Percentiles rank a stretch among this genome's conserved stretches.
phyloP scores from a whole-genome alignment of 768 basidiomycete species.

The Hygrophoropsis aurantiaca region DNA sequence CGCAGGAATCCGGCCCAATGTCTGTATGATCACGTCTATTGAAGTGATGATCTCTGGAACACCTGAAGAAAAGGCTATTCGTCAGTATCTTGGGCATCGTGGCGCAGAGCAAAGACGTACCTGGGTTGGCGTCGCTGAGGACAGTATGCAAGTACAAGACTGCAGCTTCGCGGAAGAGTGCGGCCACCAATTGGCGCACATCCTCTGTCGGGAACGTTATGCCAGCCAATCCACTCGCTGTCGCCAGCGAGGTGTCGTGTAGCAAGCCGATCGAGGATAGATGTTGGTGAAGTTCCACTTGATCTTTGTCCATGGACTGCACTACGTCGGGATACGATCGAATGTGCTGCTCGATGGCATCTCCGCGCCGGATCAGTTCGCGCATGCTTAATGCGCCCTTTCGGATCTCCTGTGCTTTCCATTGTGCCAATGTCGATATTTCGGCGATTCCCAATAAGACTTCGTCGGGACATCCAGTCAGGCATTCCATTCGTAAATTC shows the following conservation, averaged over 20 bases:
- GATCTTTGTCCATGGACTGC: slow-evolving; percentile 28
- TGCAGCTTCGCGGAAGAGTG: slow-evolving; percentile 66
- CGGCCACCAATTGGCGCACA: slow-evolving; percentile 46
- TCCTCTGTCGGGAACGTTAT: slow-evolving; percentile 35
- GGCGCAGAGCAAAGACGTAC: slow-evolving; percentile 37
- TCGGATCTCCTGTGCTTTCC: slow-evolving; percentile 66
- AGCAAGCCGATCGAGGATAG: slow-evolving; percentile 16
- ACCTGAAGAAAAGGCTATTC: slow-evolving; percentile 38
- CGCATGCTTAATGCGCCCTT: slow-evolving; percentile 70
- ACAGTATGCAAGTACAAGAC: slow-evolving; percentile 70
- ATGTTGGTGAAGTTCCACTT: slow-evolving; percentile 42
- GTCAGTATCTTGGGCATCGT: not conserved
- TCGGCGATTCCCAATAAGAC: slow-evolving; percentile 76
- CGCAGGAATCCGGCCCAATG: slow-evolving; percentile 52
- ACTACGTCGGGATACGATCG: slow-evolving; percentile 40
- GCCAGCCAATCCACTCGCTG: slow-evolving; percentile 28
- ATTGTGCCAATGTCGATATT: slow-evolving; percentile 67
- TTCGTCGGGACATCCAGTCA: slow-evolving; percentile 80
- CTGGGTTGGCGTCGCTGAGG: slow-evolving; percentile 66
- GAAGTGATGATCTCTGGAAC: slow-evolving; percentile 68
- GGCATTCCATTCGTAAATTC: slow-evolving; percentile 60
- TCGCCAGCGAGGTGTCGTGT: not conserved
- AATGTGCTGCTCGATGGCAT: slow-evolving; percentile 67
- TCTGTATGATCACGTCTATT: slow-evolving; percentile 53
- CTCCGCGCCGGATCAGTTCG: slow-evolving; percentile 73